phyloP scores from a whole-genome alignment of 108 stramenopile species.

The Cyclostephanos invisitatus region DNA sequence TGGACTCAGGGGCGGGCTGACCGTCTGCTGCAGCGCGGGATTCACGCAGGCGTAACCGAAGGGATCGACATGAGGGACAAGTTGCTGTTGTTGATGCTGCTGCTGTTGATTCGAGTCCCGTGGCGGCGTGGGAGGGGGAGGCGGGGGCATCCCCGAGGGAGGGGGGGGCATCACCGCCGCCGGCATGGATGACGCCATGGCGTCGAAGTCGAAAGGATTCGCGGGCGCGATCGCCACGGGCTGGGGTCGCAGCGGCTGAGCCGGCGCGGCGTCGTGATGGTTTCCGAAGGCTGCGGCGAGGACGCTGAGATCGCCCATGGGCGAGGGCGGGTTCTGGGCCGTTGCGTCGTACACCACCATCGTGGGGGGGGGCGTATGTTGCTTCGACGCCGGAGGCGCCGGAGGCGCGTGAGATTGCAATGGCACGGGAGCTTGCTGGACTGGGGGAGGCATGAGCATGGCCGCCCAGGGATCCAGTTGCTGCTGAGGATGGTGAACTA shows the following conservation, averaged over 20 bases:
- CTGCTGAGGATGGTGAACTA: neutral
- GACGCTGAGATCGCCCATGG: conserved; percentile 20
- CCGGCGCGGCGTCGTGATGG: neutral
- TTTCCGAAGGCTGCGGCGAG: neutral
- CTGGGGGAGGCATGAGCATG: neutral
- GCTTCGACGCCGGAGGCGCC: conserved; percentile 3
- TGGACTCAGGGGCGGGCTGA: conserved; percentile 7
- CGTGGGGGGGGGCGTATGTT: conserved; percentile 15
- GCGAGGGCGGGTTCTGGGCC: conserved; percentile 25
- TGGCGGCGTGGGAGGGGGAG: conserved; percentile 16
- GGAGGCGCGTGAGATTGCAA: neutral
- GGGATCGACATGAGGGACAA: conserved; percentile 10
- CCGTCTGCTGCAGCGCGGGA: neutral
- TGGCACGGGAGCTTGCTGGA: neutral
- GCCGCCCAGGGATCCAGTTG: conserved; percentile 21
- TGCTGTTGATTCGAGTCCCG: neutral
- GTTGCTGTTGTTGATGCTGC: conserved; percentile 4
- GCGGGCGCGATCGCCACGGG: neutral
- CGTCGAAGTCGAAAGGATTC: conserved; percentile 28
- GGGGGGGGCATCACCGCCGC: conserved; percentile 11
- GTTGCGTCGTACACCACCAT: conserved; percentile 4
- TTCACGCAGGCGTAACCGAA: neutral
- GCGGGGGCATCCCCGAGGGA: conserved; percentile 15
- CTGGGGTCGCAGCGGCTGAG: conserved; percentile 2
- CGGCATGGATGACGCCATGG: conserved; percentile 15